Conservation (phyloP, 2,329 filamentous ascomycete genomes). For the Paracorniculantispora psalliotae region DNA sequence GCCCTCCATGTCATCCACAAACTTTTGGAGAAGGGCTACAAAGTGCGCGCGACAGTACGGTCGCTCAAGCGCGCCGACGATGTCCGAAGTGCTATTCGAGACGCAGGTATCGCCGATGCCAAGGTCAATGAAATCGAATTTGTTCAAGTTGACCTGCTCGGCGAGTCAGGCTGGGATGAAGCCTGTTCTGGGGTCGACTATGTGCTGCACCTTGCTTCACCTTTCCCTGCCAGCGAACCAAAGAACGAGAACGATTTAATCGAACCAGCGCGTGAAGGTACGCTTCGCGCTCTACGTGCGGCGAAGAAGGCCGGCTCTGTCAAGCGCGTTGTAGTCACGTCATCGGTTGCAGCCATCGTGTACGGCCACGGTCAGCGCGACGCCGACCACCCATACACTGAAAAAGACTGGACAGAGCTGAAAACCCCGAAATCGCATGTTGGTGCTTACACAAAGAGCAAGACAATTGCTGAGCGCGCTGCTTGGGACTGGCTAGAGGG, state of each 20-base stretch:
- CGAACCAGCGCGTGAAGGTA: constrained; percentile 19
- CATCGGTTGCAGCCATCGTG: constrained; percentile 10
- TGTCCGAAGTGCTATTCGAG: constrained; percentile 15
- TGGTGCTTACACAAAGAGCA: constrained; percentile 14
- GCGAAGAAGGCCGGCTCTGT: constrained; percentile 17
- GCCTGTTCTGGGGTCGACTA: constrained; percentile 25
- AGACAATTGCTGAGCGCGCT: constrained; percentile 16
- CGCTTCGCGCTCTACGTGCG: constrained; percentile 16
- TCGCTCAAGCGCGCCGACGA: constrained; percentile 15
- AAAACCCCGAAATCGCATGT: background rate
- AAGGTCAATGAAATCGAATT: constrained; percentile 21
- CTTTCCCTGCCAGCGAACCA: constrained; percentile 21
- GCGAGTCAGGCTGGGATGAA: constrained; percentile 23
- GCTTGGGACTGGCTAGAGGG: constrained; percentile 18
- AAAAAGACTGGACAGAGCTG: constrained; percentile 7
- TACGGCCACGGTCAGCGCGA: constrained; percentile 3
- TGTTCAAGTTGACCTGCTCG: constrained; percentile 27
- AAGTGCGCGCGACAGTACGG: constrained; percentile 17
- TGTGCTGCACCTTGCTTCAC: constrained; percentile 31
- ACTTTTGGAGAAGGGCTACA: constrained; percentile 18
- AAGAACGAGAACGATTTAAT: constrained; percentile 17
- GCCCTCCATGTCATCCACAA: constrained; percentile 20
- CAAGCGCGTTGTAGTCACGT: constrained; percentile 17
- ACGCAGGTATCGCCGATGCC: constrained; percentile 9
- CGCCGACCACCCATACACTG: background rate